phyloP scores from a whole-genome alignment of 352 stramenopile genomes.

The Globisporangium barbulae region DNA sequence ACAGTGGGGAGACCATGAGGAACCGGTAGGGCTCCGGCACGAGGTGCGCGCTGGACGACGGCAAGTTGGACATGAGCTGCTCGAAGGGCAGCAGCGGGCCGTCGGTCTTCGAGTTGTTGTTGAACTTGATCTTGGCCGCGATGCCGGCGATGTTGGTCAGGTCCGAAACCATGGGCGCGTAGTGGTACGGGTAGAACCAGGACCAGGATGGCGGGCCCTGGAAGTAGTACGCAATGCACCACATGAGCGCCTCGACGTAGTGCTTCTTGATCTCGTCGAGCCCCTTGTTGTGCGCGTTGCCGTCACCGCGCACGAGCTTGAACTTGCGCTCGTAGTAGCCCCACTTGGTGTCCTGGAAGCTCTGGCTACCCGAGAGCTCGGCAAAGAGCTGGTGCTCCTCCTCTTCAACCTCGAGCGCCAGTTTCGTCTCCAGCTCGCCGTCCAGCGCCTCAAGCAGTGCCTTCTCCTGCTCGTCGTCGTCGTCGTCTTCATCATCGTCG shows the following conservation, averaged over 20 bases:
- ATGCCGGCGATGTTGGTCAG: slow-evolving; percentile 89
- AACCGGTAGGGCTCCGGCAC: slow-evolving; percentile 92
- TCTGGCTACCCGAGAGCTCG: slow-evolving; percentile 54
- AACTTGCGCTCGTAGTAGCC: slow-evolving; percentile 86
- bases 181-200: slow-evolving; percentile 99
- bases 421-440: slow-evolving; percentile 40
- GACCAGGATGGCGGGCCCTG: slow-evolving; percentile 95
- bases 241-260: slow-evolving; percentile 81
- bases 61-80: slow-evolving; percentile 97
- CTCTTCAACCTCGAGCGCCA: slow-evolving; percentile 37
- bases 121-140: slow-evolving; percentile 75
- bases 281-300: slow-evolving; percentile 47
- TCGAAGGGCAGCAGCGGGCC: slow-evolving; percentile 95
- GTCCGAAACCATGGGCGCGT: slow-evolving; percentile 98
- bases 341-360: slow-evolving; percentile 85
- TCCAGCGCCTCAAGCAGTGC: slow-evolving; percentile 62
- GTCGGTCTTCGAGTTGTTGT: slow-evolving; percentile 50
- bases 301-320: slow-evolving; percentile 51
- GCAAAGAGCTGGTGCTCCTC: slow-evolving; percentile 45
- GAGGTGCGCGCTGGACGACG: slow-evolving; percentile 92
- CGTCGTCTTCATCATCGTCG: slow-evolving; percentile 24
- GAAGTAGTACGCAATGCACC: slow-evolving; percentile 83
- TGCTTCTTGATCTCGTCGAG: slow-evolving; percentile 63
- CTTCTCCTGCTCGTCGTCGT: slow-evolving; percentile 48
- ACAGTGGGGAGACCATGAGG: slow-evolving; percentile 95